Conservation (phyloP, 805 yeast species). For the Yamadazyma ubonensis region DNA sequence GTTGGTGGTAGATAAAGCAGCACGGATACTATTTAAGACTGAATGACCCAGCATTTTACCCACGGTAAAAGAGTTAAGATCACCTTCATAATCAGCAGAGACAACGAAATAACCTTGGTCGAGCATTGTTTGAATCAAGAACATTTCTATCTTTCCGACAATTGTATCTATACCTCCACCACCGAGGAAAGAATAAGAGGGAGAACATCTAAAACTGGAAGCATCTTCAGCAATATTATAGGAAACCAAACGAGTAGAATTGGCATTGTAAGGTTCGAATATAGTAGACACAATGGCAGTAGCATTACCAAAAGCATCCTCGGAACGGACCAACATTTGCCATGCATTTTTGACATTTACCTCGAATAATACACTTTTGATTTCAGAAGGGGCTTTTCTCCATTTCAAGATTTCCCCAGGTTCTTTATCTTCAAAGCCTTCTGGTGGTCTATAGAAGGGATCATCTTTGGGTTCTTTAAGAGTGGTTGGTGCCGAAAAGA, state of each 20-base stretch:
- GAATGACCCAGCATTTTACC: slow-evolving; percentile 30
- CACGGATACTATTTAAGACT: slow-evolving; percentile 30
- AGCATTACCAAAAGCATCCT: slow-evolving; percentile 26
- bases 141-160: slow-evolving; percentile 19
- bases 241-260: slow-evolving; percentile 23
- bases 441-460: slow-evolving; percentile 24
- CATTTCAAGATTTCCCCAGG: slow-evolving; percentile 24
- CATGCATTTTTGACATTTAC: slow-evolving; percentile 23
- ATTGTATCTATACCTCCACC: slow-evolving; percentile 19
- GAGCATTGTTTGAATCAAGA: slow-evolving; percentile 19
- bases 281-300: slow-evolving; percentile 25
- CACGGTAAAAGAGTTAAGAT: slow-evolving; percentile 28
- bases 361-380: slow-evolving; percentile 19
- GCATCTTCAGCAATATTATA: slow-evolving; percentile 32
- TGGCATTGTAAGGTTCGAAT: slow-evolving; percentile 28
- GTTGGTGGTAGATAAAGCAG: slow-evolving; percentile 19
- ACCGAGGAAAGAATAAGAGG: slow-evolving; percentile 23
- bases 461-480: slow-evolving; percentile 19
- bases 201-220: slow-evolving; percentile 23
- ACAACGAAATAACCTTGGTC: slow-evolving; percentile 33
- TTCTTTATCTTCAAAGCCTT: slow-evolving; percentile 18
- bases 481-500: slow-evolving; percentile 12
- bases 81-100: slow-evolving; percentile 37
- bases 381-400: slow-evolving; percentile 20
- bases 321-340: slow-evolving; percentile 23